These are phyloP conservation scores for Phoma sp. DNA, from an alignment of 2,329 filamentous ascomycete genomes.

Conservation along the genomic window DNA sequence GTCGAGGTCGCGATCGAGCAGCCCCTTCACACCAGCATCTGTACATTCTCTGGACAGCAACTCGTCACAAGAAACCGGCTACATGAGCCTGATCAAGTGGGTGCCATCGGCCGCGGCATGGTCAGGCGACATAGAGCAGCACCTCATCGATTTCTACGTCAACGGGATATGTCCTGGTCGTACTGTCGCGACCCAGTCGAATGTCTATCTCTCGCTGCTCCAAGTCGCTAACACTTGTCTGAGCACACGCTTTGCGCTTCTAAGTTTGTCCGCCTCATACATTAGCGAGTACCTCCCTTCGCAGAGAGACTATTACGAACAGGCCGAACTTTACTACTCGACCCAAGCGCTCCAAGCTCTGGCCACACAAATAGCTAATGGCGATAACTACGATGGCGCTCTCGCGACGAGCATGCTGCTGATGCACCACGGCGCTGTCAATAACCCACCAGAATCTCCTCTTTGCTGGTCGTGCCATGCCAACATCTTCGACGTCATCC, in stretches of 20 bases:
- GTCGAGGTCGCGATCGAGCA: constrained; percentile 30
- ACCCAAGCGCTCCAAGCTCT: constrained; percentile 39
- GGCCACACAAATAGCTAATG: constrained; percentile 34
- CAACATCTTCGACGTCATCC: constrained; percentile 41
- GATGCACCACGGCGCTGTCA: constrained; percentile 40
- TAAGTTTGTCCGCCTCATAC: constrained; percentile 42
- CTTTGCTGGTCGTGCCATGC: constrained; percentile 44
- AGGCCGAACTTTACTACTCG: constrained; percentile 43
- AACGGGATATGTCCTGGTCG: constrained; percentile 42
- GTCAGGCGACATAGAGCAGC: constrained; percentile 36
- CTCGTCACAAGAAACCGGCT: constrained; percentile 31
- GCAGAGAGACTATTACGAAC: constrained; percentile 36
- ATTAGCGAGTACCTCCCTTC: constrained; percentile 38
- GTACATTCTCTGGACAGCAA: constrained; percentile 33
- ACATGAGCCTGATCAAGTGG: constrained; percentile 38
- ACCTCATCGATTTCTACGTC: constrained; percentile 40
- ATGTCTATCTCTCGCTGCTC: constrained; percentile 35
- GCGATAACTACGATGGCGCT: constrained; percentile 37
- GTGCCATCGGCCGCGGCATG: constrained; percentile 27
- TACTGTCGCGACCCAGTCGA: constrained; percentile 33
- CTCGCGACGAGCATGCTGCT: constrained; percentile 43
- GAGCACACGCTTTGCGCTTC: constrained; percentile 40
- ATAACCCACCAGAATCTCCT: constrained; percentile 30
- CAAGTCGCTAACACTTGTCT: constrained; percentile 32
- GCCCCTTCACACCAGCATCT: constrained; percentile 35